Percentiles rank a stretch among this genome's conserved stretches.
Conservation (phyloP, 306 rosid genomes). For the Castanopsis chinensis region DNA sequence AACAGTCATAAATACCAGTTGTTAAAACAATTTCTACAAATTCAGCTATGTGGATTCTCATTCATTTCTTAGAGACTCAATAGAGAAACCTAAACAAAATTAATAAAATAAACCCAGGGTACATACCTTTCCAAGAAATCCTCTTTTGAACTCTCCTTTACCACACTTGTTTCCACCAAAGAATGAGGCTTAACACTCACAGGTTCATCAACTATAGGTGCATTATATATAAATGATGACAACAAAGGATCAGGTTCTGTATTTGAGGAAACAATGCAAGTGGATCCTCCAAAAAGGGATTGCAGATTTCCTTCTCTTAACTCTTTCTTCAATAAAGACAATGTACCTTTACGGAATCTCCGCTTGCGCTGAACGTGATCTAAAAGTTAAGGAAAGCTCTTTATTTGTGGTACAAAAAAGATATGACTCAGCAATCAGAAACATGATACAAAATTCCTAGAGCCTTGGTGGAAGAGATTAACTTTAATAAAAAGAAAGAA, state of each 20-base stretch:
- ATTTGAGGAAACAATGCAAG: constrained; percentile 42
- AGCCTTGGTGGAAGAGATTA: neutral
- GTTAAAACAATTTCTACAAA: neutral
- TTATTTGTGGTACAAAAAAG: neutral
- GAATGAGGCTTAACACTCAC: constrained; percentile 33
- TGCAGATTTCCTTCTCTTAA: constrained; percentile 74
- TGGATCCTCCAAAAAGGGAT: constrained; percentile 81
- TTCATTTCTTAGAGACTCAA: neutral
- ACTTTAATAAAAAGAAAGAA: neutral
- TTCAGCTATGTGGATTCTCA: neutral
- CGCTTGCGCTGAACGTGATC: constrained; percentile 83
- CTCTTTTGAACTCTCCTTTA: constrained; percentile 47
- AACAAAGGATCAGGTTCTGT: constrained; percentile 81
- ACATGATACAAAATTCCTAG: neutral
- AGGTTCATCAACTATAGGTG: constrained; percentile 42
- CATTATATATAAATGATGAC: constrained; percentile 76
- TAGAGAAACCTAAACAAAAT: neutral
- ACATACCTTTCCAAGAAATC: constrained; percentile 46
- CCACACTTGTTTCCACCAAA: constrained; percentile 36
- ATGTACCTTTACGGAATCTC: constrained; percentile 63
- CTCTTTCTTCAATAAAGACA: constrained; percentile 71
- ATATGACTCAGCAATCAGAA: neutral
- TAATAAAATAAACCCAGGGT: neutral
- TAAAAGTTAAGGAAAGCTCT: constrained; percentile 49
- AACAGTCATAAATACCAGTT: neutral